These are phyloP conservation scores for Wickerhamomyces bovis DNA, from an alignment of 805 yeast genomes.

Conservation along the genomic window DNA sequence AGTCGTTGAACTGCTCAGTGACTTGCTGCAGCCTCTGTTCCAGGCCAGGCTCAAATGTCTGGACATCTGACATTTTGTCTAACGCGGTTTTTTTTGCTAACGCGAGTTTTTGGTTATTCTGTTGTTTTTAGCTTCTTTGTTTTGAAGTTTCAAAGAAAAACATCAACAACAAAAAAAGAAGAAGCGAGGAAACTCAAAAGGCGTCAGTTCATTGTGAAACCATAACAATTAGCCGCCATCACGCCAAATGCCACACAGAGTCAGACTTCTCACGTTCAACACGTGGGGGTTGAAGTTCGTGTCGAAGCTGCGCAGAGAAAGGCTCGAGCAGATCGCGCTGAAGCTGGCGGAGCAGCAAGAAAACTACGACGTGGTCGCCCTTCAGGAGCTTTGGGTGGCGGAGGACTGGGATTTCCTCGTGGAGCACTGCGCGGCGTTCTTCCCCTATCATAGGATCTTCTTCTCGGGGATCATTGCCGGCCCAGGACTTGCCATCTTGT, in stretches of 20 bases:
- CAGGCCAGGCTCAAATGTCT: conserved; percentile 31
- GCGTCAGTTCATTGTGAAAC: neutral
- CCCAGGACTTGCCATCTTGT: conserved; percentile 84
- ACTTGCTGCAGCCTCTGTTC: conserved; percentile 34
- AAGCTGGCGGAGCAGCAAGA: conserved; percentile 39
- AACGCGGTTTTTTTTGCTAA: conserved; percentile 1
- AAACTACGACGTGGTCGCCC: conserved; percentile 75
- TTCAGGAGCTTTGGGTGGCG: conserved; percentile 93
- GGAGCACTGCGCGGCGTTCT: conserved; percentile 35
- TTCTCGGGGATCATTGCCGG: conserved; percentile 85
- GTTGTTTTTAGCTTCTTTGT: neutral
- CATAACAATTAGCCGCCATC: neutral
- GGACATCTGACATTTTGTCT: conserved; percentile 17
- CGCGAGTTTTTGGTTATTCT: neutral
- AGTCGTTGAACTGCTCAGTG: conserved; percentile 31
- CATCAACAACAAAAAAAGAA: neutral
- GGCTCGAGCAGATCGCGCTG: conserved; percentile 72
- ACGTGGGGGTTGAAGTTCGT: conserved; percentile 89
- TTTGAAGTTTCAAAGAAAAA: neutral
- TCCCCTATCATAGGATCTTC: conserved; percentile 65
- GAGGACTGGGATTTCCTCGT: conserved; percentile 73
- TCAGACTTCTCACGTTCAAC: conserved; percentile 62
- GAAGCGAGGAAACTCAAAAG: neutral
- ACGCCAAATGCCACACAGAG: conserved; percentile 1
- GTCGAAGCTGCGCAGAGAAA: conserved; percentile 57